Evolutionary conservation across 768 basidiomycete species (phyloP).

Genomic region (Phanerodontia chrysosporium): DNA sequence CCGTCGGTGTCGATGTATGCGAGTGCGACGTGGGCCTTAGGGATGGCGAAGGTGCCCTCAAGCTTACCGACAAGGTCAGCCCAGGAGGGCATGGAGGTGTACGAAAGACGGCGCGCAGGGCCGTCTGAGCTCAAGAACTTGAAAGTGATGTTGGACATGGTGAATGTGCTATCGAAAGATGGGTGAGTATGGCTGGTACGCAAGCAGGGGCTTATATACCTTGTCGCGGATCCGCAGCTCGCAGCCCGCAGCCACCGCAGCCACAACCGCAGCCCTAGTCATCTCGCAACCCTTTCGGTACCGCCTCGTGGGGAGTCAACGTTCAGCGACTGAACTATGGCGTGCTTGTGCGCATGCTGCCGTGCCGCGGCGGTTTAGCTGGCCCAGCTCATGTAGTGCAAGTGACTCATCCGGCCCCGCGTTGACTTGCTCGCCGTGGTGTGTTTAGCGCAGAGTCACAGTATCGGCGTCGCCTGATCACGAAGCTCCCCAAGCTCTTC

Average conservation of each 20-base stretch:
- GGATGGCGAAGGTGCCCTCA: conserved; percentile 47
- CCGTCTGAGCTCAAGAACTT: conserved; percentile 50
- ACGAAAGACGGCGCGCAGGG: conserved; percentile 52
- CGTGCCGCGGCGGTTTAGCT: too few species aligned
- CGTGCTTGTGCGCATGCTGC: too few species aligned
- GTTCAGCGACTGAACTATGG: too few species aligned
- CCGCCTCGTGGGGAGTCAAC: too few species aligned
- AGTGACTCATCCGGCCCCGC: too few species aligned
- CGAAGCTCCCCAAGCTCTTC: too few species aligned
- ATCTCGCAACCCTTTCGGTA: conserved; percentile 15
- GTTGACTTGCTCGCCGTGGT: too few species aligned
- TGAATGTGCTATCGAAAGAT: conserved; percentile 11
- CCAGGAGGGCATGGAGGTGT: conserved; percentile 49
- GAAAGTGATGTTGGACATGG: conserved; percentile 48
- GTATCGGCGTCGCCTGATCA: too few species aligned
- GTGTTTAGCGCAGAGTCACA: too few species aligned
- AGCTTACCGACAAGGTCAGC: conserved; percentile 47
- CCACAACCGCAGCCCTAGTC: background rate
- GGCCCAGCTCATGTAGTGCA: too few species aligned
- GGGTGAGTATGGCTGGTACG: background rate
- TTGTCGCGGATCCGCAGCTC: background rate
- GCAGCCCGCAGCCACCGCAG: background rate
- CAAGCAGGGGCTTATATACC: background rate
- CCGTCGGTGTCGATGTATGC: conserved; percentile 60
- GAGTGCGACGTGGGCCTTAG: conserved; percentile 51